Conservation (phyloP, 73 alveolate genomes). For the Uronychia setigera region DNA sequence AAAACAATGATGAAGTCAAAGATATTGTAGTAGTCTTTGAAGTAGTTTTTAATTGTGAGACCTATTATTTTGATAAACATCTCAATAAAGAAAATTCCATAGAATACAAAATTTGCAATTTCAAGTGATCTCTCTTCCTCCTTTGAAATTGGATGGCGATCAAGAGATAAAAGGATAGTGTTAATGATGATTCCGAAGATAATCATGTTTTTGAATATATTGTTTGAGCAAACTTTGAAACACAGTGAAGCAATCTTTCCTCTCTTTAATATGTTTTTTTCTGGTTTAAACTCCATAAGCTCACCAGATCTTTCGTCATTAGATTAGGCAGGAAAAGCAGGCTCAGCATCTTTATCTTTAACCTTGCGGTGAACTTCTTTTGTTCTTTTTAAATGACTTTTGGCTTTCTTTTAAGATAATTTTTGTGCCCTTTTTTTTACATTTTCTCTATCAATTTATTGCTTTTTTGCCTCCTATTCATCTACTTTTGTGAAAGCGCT, state of each 20-base stretch:
- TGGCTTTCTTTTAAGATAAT: too few species aligned
- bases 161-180: constrained; percentile 20
- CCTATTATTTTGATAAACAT: constrained; percentile 23
- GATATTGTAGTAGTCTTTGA: constrained; percentile 12
- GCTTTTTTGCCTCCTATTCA: too few species aligned
- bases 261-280: too few species aligned
- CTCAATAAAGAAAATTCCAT: constrained; percentile 27
- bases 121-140: not conserved
- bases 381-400: too few species aligned
- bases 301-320: too few species aligned
- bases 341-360: not conserved
- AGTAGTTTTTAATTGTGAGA: constrained; percentile 15
- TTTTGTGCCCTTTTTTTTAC: too few species aligned
- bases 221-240: too few species aligned
- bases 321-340: too few species aligned
- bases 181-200: constrained; percentile 24
- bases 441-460: too few species aligned
- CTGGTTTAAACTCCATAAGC: too few species aligned
- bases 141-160: constrained; percentile 8
- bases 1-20: constrained; percentile 30
- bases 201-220: constrained; percentile 8
- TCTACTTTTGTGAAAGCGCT: too few species aligned
- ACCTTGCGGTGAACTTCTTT: not conserved
- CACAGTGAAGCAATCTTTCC: too few species aligned
- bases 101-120: constrained; percentile 4